Base-by-base conservation (phyloP, 176 grass and related monocot genomes). In the Themeda triandra region DNA sequence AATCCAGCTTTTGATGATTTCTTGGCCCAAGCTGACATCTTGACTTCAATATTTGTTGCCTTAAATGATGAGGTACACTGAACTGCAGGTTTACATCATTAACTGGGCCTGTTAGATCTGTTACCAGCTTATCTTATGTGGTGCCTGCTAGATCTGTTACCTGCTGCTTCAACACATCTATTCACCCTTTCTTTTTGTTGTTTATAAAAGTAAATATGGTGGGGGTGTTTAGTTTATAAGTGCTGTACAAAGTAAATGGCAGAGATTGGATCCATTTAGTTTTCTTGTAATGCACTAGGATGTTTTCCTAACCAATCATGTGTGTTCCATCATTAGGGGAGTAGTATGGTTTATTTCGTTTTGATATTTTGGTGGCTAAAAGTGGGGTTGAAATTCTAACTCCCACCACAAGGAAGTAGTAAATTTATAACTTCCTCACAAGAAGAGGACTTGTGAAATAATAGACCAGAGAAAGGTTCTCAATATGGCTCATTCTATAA, bases 21-120 rank as follows among this genome's bases (percentile, higher is more conserved):
- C 77, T 87, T 98, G 86, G 93, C 91, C 40, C 96, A 98, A 88
- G 96, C 91, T 32, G 96, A 94, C 84, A 93, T 90, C 83, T 88
- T 98, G 86, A 95, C 91, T 91, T 98, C 96, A 75, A 95, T 95
- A 84, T 98, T 98, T 92, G 86, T 98, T 75, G 96, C 91, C 86
- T 88, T 98, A 45, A 95, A 98, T 86, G 96, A 98, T 13, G 93
- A 98, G 96, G 96, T 98, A 92, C 7, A 77, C 24, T 28, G 45
- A 83, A 42, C 24, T 63, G 13, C 41, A 78, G 83, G 45, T 66
- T 68, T 86, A 78, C 54, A 32, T 44, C 71, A 73, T 75, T 65
- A 42, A 45, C 23, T 83, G 28, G 36, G 21, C 59, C 13, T 77
- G n/a, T 71, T 69, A 66, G 28, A 73, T 74, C n/a, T n/a, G n/a